Base-by-base conservation (phyloP, 129 eudicot genomes). In the Arctium minus region DNA sequence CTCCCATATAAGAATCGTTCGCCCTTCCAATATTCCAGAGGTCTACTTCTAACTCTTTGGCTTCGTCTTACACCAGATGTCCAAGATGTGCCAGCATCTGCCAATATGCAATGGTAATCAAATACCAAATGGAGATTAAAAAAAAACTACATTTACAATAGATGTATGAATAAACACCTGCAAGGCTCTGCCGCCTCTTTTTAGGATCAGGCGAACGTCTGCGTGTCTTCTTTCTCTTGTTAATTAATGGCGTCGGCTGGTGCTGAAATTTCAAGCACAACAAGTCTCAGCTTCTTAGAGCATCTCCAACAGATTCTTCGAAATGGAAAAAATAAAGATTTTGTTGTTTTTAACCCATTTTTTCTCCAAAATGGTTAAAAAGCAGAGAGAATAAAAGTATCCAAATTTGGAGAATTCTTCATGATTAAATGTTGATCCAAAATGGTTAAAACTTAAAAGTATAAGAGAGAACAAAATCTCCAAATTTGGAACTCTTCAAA, bases 21-120 rank as follows among this genome's bases (percentile, higher is more conserved):
- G 39, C 97, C 97, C 84, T 86, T 92, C 97, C 97, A 92, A 70
- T 79, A 92, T 73, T 88, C 91, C 74, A 92, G 80, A 68, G 94
- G 94, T 65, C 92, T 90, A 74, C 48, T 87, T 85, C 73, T 92
- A 13, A 92, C 86, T 87, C 97, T 86, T 53, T 83, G 90, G 89
- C 97, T 92, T 72, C 91, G 83, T 60, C 97, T 86, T 31, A 90
- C 73, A 7, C 94, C 97, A 81, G 80, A 62, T 42, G 88, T 88
- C 87, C 89, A 90, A 37, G 70, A 18, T 35, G 92, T 88, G 36
- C 97, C 97, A 83, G 87, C 77, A 10, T n/a, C 97, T 92, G 89
- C 50, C 70, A 74, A 72, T 40, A 68, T 50, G 68, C 29, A 60
- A 17, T 60, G 29, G 2, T 60, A n/a, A 60, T 69, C 29, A 60